Base-by-base conservation (phyloP, 2,329 filamentous ascomycete species). In the Tolypocladium cylindrosporum region DNA sequence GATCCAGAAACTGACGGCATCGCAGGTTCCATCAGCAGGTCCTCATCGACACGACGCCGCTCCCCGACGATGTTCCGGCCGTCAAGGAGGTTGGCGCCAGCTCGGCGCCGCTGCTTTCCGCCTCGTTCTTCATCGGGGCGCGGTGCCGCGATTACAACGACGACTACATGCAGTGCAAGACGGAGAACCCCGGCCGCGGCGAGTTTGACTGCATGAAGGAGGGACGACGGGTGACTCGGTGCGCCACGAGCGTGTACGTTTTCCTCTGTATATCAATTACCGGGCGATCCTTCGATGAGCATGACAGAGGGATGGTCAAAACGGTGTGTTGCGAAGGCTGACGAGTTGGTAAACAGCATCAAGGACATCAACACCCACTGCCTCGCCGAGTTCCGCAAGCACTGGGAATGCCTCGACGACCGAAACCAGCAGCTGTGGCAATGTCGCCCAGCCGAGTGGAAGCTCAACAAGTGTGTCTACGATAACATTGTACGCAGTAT, bases 101-200 rank as follows among this genome's bases (percentile, higher is more conserved):
- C 69, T 97, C 93, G 59, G 94, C 92, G 43, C 94, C 94, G 57
- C 83, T 99, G 51, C 80, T 96, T 60, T 96, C 90, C 64, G 94
- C 94, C 39, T 86, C 91, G 56, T 99, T 90, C 83, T 99, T 97
- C 75, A 99, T 99, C 72, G 94, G 94, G 63, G 92, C 91, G 65
- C 88, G 93, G 71, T 99, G 94, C 86, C 88, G 84, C 73, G 81
- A 89, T 61, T 99, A 92, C 82, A 97, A 97, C 77, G 94, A 99
- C 80, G 94, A 99, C 78, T 99, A 89, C 79, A 99, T 99, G 93
- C 90, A 96, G 80, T 99, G 94, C 88, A 99, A 99, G 87, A 90
- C 85, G 66, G 91, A 97, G 77, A 87, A 91, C 68, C 88, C 90
- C 62, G 94, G 94, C 68, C 86, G 84, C 75, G 94, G 91, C 73